Evolutionary conservation across 75 land plant species (phyloP).

Genomic region (Sequoiadendron giganteum): DNA sequence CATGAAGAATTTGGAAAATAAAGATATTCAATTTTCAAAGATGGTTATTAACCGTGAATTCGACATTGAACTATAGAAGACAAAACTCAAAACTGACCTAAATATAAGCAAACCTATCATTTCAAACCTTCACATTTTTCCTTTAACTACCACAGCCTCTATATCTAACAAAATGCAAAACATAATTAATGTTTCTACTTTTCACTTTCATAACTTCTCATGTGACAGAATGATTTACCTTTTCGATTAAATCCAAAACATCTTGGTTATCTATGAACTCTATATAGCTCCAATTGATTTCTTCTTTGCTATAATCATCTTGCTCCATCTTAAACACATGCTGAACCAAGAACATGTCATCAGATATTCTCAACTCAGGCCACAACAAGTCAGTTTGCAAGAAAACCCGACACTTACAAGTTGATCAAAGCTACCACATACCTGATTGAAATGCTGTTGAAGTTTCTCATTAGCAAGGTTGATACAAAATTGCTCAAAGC

Average conservation of each 20-base stretch:
- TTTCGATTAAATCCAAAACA: slow-evolving; percentile 84
- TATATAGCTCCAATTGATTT: slow-evolving; percentile 87
- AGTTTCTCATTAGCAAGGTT: slow-evolving; percentile 80
- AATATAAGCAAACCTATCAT: not conserved
- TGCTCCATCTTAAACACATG: slow-evolving; percentile 95
- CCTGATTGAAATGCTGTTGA: slow-evolving; percentile 87
- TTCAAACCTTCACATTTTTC: not conserved
- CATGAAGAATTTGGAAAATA: not conserved
- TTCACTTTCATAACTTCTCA: not conserved
- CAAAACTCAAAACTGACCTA: not conserved
- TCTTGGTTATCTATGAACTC: slow-evolving; percentile 90
- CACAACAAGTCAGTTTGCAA: not conserved
- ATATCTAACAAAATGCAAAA: not conserved
- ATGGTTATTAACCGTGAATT: not conserved
- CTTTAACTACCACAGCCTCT: not conserved
- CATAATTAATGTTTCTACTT: not conserved
- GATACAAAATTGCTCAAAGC: slow-evolving; percentile 84
- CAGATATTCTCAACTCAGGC: not conserved
- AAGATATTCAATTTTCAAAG: not conserved
- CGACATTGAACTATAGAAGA: not conserved
- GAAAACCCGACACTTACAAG: not conserved
- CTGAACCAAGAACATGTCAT: slow-evolving; percentile 37
- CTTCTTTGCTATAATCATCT: slow-evolving; percentile 79
- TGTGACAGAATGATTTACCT: slow-evolving; percentile 37
- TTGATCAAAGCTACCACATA: not conserved